Evolutionary conservation across 2,329 filamentous ascomycete species (phyloP).

Genomic region (Nothophoma quercina): DNA sequence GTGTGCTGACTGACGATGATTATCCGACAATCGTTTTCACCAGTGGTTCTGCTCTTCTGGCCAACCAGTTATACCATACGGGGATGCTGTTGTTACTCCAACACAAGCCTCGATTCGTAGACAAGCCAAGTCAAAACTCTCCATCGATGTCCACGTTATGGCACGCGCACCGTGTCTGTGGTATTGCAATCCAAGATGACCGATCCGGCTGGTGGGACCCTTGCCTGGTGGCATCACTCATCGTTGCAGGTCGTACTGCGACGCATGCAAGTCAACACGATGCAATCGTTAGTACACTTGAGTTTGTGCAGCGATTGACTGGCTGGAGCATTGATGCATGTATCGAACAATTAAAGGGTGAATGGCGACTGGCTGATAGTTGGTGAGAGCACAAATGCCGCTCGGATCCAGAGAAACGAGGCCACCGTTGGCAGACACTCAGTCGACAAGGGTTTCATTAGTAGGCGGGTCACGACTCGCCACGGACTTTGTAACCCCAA

Average conservation of each 20-base stretch:
- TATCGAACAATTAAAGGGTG: constrained; percentile 22
- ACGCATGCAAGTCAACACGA: constrained; percentile 59
- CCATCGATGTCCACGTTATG: constrained; percentile 55
- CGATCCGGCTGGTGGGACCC: constrained; percentile 58
- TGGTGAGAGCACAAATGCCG: constrained; percentile 20
- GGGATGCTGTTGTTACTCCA: constrained; percentile 62
- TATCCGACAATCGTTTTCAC: constrained; percentile 57
- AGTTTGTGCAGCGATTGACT: constrained; percentile 51
- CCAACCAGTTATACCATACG: constrained; percentile 65
- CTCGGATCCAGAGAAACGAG: not conserved
- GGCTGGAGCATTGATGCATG: constrained; percentile 50
- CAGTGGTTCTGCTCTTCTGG: constrained; percentile 53
- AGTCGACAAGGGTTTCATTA: too few species aligned
- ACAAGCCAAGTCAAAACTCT: constrained; percentile 41
- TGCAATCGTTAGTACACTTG: constrained; percentile 52
- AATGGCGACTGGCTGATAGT: constrained; percentile 31
- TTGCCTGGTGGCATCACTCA: constrained; percentile 56
- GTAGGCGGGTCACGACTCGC: constrained; percentile 13
- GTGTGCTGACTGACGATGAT: constrained; percentile 28
- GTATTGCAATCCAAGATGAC: constrained; percentile 59
- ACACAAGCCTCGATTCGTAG: constrained; percentile 57
- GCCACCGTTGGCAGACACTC: too few species aligned
- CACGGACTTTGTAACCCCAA: constrained; percentile 36
- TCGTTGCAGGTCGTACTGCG: constrained; percentile 56
- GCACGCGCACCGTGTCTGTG: constrained; percentile 60